phyloP scores from a whole-genome alignment of 148 eudicot species.

The Oxyria digyna region DNA sequence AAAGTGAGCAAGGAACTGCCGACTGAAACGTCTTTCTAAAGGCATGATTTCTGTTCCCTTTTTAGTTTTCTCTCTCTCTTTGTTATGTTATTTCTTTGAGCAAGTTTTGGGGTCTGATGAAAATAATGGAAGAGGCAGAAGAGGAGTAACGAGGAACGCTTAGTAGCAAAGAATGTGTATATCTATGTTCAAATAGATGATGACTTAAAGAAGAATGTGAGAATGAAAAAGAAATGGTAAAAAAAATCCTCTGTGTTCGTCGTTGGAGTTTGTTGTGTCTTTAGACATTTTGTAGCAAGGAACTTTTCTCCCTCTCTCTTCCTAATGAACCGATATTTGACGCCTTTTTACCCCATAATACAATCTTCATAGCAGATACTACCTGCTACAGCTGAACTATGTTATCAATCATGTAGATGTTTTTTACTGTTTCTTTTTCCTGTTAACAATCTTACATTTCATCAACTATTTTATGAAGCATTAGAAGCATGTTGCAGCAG shows the following conservation, averaged over 20 bases:
- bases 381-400: not conserved
- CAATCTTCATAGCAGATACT: not conserved
- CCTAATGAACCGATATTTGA: not conserved
- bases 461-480: not conserved
- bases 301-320: not conserved
- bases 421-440: not conserved
- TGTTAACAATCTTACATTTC: not conserved
- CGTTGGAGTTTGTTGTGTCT: not conserved
- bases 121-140: not conserved
- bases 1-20: slow-evolving; percentile 30
- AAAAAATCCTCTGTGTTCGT: not conserved
- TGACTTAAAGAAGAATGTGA: not conserved
- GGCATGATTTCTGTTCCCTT: not conserved
- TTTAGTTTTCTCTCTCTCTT: not conserved
- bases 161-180: slow-evolving; percentile 1
- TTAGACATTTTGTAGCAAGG: not conserved
- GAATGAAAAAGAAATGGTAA: not conserved
- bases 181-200: not conserved
- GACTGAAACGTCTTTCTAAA: not conserved
- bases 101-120: not conserved
- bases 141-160: not conserved
- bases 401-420: not conserved
- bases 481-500: too few species aligned
- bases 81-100: not conserved
- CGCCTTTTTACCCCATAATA: not conserved